Base-by-base conservation (phyloP, 2,329 filamentous ascomycete genomes). In the Epichloe bromicola region DNA sequence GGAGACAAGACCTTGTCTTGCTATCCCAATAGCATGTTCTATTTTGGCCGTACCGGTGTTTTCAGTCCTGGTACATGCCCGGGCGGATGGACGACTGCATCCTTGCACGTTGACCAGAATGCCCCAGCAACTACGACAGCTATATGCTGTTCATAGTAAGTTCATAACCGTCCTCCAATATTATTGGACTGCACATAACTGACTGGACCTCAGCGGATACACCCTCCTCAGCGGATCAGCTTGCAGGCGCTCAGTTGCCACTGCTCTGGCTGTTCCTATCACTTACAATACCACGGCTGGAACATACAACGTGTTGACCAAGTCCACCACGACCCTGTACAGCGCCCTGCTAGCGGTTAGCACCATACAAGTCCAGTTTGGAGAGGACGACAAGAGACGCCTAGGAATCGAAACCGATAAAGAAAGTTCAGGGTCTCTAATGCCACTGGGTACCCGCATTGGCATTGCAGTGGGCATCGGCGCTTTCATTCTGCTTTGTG, bases 71-170 rank as follows among this genome's bases (percentile, higher is more conserved):
- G 61, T 2, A 66, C 65, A 26, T 70, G 68, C 44, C 68, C 68
- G 38, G 59, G 62, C 51, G 66, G 68, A 26, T 70, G 68, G 68
- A 68, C 66, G 6, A 70, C 68, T 3, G 68, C 61, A 34, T 62
- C 63, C 15, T 54, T 67, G 7, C 56, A 54, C 2, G 59, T 64
- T 23, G 62, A 63, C 38, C 59, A 65, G 10, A 58, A 61, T 46
- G 52, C 53, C 33, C 52, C 54, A 48, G 54, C 57, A 11, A 57
- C 61, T 43, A 61, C 62, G 30, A 69, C 65, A 11, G 66, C 66
- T 5, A 58, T 69, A 15, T 70, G 68, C 54, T 70, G 68, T 48
- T 70, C 68, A 50, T 68, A 64, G 68, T 70, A 66, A 53, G 68
- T 65, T 36, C 26, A 17, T 15, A 6, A 5, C 26, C 14, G 12